Evolutionary conservation across 1,139 yeast genomes (phyloP).

Genomic region (Scheffersomyces illinoinensis): DNA sequence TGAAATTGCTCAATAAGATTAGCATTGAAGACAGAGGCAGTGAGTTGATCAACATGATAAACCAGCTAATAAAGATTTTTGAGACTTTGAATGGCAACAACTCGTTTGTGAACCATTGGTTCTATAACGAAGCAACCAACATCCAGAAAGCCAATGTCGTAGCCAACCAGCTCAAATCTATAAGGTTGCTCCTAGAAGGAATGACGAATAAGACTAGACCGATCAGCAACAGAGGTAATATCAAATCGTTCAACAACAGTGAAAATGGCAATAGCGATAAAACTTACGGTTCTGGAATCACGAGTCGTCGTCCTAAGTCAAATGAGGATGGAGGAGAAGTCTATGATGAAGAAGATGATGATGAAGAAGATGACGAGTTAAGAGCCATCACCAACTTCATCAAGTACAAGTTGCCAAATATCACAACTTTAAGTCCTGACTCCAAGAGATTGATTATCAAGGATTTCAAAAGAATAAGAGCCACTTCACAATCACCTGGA

Average conservation of each 20-base stretch:
- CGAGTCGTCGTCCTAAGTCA: slow-evolving; percentile 3
- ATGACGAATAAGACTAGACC: slow-evolving; percentile 32
- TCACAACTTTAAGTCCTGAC: slow-evolving; percentile 42
- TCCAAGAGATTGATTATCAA: slow-evolving; percentile 60
- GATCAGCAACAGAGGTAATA: background rate
- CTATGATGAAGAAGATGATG: slow-evolving; percentile 28
- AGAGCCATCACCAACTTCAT: slow-evolving; percentile 45
- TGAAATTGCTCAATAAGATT: slow-evolving; percentile 37
- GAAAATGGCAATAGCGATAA: slow-evolving; percentile 1
- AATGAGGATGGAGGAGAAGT: slow-evolving; percentile 13
- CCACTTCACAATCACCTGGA: slow-evolving; percentile 53
- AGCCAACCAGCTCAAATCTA: slow-evolving; percentile 59
- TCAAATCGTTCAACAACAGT: slow-evolving; percentile 5
- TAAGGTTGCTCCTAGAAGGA: slow-evolving; percentile 56
- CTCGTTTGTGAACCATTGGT: slow-evolving; percentile 44
- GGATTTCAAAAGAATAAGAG: slow-evolving; percentile 62
- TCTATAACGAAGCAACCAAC: slow-evolving; percentile 49
- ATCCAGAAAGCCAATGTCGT: slow-evolving; percentile 59
- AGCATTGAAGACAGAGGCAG: slow-evolving; percentile 35
- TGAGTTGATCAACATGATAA: slow-evolving; percentile 32
- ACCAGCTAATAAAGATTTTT: slow-evolving; percentile 37
- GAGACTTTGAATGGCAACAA: slow-evolving; percentile 33
- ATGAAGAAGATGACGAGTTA: slow-evolving; percentile 49
- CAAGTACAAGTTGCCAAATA: slow-evolving; percentile 45
- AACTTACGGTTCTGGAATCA: background rate